Evolutionary conservation across 352 stramenopile genomes (phyloP), one percentile per base, ranked within the genome.

Genomic region (Phytophthora pini): DNA sequence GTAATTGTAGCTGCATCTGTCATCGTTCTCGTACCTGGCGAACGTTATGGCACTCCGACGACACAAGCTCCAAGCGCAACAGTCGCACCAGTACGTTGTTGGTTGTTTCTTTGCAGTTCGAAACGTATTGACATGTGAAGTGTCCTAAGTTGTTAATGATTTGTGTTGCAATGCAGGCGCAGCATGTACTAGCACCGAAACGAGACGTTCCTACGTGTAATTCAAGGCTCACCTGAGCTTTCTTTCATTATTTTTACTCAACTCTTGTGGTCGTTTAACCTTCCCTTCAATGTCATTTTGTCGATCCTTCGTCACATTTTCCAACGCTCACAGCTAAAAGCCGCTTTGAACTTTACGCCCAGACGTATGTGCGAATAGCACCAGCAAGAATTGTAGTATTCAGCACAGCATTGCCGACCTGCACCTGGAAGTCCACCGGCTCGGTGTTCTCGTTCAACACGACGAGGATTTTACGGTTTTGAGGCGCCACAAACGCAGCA

Each of bases 391-490:
- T 13, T 6, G 50, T 39, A 17, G 79, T 84, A 11, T 76, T 56
- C 17, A 92, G 46, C 24, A 68, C 64, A n/a, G 51, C 50, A 46
- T 74, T 75, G 8, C 70, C 78, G 20, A 77, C 68, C 20, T 81
- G 66, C 26, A 94, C 52, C 45, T 86, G 72, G 48, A 94, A 91
- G 8, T 72, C 49, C 0, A 79, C 84, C n/a, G 82, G 68, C 51
- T 91, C 84, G 17, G 84, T 87, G 71, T 94, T 92, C 49, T 92
- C 84, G 52, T 94, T 94, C 46, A 94, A 41, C 45, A 93, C 82
- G 5, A 94, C 84, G 29, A 89, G 56, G 27, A 94, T 82, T 44
- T 81, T 90, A 47, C 83, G 81, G 63, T 91, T 76, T 34, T 80
- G 56, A 1, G 86, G 86, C 15, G 82, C 92, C 44, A 88, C 72